Conservation (phyloP, 306 rosid species). For the Vicia villosa region DNA sequence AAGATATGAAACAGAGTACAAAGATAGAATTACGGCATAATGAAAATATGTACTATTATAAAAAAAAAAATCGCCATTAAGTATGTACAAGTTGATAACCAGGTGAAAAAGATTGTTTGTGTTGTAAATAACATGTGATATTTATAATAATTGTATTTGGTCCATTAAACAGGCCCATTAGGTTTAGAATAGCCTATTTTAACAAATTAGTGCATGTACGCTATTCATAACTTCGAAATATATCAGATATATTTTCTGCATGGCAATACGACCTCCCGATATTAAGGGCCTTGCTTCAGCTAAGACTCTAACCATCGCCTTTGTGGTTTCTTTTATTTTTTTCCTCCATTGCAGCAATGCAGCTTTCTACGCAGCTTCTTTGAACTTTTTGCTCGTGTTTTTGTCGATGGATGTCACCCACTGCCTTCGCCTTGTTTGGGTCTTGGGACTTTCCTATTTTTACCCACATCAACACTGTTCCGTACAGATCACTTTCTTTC, state of each 20-base stretch:
- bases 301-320: too few species aligned
- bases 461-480: too few species aligned
- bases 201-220: background rate
- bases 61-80: background rate
- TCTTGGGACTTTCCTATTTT: too few species aligned
- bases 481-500: too few species aligned
- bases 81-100: background rate
- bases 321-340: too few species aligned
- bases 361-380: too few species aligned
- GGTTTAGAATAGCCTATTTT: background rate
- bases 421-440: too few species aligned
- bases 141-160: background rate
- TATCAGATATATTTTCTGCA: background rate
- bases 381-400: too few species aligned
- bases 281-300: too few species aligned
- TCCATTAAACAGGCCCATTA: background rate
- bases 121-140: background rate
- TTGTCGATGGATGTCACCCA: too few species aligned
- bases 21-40: background rate
- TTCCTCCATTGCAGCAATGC: too few species aligned
- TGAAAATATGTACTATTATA: background rate
- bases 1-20: background rate
- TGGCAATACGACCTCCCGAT: too few species aligned
- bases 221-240: background rate
- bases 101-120: background rate